These are phyloP conservation scores for Aspergillus sergii DNA, from an alignment of 2,329 filamentous ascomycete genomes.

Conservation along the genomic window DNA sequence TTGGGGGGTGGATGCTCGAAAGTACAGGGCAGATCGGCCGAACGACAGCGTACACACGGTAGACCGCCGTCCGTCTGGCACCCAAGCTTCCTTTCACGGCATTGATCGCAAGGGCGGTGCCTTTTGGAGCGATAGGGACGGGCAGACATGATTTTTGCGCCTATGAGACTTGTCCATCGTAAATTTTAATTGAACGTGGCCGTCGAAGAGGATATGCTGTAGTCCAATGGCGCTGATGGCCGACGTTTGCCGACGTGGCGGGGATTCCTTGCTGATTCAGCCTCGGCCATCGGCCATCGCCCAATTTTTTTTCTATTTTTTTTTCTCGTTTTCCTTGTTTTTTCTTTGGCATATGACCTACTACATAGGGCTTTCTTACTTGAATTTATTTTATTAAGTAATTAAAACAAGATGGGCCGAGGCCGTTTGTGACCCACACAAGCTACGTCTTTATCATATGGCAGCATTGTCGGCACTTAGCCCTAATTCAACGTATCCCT, in stretches of 20 bases:
- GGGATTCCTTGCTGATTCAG: neutral
- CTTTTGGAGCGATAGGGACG: slow-evolving; percentile 38
- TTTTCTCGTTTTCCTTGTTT: neutral
- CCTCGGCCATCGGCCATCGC: neutral
- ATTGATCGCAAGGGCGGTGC: slow-evolving; percentile 37
- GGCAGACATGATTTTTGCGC: slow-evolving; percentile 17
- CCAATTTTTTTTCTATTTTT: neutral
- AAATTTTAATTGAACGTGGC: neutral
- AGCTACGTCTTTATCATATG: too few species aligned
- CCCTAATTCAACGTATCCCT: too few species aligned
- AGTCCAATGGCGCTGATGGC: neutral
- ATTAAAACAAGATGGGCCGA: too few species aligned
- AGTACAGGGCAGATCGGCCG: slow-evolving; percentile 27
- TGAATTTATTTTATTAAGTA: too few species aligned
- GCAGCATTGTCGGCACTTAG: too few species aligned
- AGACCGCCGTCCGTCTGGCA: slow-evolving; percentile 29
- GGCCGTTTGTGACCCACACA: too few species aligned
- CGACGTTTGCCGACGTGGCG: neutral
- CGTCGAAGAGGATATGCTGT: neutral
- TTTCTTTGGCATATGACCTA: neutral
- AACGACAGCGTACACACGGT: slow-evolving; percentile 29
- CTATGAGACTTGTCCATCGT: slow-evolving; percentile 5
- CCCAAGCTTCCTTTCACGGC: slow-evolving; percentile 34
- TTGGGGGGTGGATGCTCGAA: slow-evolving; percentile 29
- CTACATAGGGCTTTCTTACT: too few species aligned